phyloP scores from a whole-genome alignment of 768 basidiomycete genomes.

The Collybia mongolica region DNA sequence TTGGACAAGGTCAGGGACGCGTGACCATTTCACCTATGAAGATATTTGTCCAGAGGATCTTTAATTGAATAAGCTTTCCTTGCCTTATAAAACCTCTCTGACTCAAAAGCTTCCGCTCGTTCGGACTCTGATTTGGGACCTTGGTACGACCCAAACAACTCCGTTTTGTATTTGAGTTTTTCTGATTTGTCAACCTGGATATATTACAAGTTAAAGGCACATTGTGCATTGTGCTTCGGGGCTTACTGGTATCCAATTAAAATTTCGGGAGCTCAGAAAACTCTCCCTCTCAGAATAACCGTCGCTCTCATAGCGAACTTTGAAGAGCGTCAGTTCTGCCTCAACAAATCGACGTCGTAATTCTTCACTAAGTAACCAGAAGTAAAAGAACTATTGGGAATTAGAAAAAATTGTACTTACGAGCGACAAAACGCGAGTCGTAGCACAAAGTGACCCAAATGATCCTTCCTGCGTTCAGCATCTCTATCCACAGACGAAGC shows the following conservation, averaged over 20 bases:
- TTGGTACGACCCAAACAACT: conserved; percentile 51
- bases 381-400: not conserved
- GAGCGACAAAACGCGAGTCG: conserved; percentile 94
- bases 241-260: conserved; percentile 63
- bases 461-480: conserved; percentile 75
- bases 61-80: not conserved
- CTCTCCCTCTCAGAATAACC: conserved; percentile 50
- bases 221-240: not conserved
- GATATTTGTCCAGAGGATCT: not conserved
- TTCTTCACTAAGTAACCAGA: conserved; percentile 65
- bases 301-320: conserved; percentile 73
- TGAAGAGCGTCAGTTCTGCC: conserved; percentile 85
- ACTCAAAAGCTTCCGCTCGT: conserved; percentile 31
- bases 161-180: conserved; percentile 39
- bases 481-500: conserved; percentile 48
- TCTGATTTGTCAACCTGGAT: conserved; percentile 56
- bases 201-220: not conserved
- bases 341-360: conserved; percentile 85
- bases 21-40: conserved; percentile 89
- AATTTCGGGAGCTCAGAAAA: conserved; percentile 67
- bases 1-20: conserved; percentile 90
- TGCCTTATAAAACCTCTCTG: conserved; percentile 81
- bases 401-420: conserved; percentile 49
- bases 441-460: conserved; percentile 91
- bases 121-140: conserved; percentile 33